Base-by-base conservation (phyloP, 2,329 filamentous ascomycete species). In the Daldinia eschscholtzii region DNA sequence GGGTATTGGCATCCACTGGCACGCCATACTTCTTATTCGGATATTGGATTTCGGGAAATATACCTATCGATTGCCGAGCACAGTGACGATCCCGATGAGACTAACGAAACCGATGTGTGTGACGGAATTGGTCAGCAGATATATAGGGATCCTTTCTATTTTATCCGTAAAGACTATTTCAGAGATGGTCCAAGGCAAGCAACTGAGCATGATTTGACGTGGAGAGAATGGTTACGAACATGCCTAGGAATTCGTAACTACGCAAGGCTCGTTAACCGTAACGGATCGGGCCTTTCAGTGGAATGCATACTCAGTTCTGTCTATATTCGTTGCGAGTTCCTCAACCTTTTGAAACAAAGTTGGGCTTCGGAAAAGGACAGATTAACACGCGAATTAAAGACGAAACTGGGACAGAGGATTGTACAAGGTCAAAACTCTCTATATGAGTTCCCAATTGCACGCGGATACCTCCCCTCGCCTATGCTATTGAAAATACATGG, bases 221-320 rank as follows among this genome's bases (percentile, higher is more conserved):
- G 65, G 65, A 44, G 59, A 57, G 15, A 48, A 2, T 67, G 65
- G 65, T 3, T 67, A 1, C n/a, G 41, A 13, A 30, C 15, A 18
- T 46, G 13, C 20, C n/a, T 62, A 6, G 10, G 18, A 1, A 20
- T 66, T 15, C 46, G 18, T 13, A 3, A 48, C 6, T 26, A 53
- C 35, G 44, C 58, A n/a, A 41, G 57, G 13, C 39, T 60, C 6
- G 10, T 65, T 1, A n/a, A 6, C 28, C 6, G 1, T 2, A 4
- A 39, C n/a, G 3, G 7, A 9, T 35, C 33, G 4, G 23, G n/a
- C 10, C 65, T 68, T 30, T 64, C 67, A 15, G n/a, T 30, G 6
- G 67, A 70, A 52, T 70, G 59, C 18, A 35, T 6, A 23, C 64
- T 64, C 18, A 37, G 67, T 13, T 56, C 56, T 5, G 6, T 55